Evolutionary conservation across 805 yeast genomes (phyloP), one percentile per base, ranked within the genome.

Genomic region (Cyberlindnera petersonii): DNA sequence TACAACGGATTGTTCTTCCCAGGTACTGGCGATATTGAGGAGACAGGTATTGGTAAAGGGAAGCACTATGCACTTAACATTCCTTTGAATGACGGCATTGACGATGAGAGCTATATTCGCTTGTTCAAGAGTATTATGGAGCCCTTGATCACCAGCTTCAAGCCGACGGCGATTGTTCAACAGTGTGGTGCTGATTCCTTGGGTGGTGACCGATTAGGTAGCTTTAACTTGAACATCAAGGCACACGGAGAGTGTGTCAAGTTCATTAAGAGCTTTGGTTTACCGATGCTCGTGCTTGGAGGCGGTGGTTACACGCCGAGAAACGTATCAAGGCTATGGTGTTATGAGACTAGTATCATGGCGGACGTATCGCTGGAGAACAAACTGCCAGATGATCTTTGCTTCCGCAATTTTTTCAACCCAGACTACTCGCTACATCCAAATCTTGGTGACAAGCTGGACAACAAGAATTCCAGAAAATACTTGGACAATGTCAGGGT

Each of bases 291-390:
- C 49, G 95, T 89, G 6, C 67, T 91, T 10, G 98, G 98, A 17
- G 98, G 98, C 37, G 98, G 98, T 44, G 98, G 98, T 15, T 91
- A 91, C 63, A 93, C 98, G 2, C 95, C 95, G 58, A 73, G 97
- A 55, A 91, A 91, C 57, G 98, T 91, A 11, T 82, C 94, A 27
- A 71, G 98, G 50, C 73, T 94, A 23, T 91, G 98, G 98, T 83
- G 96, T 52, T 88, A 83, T 60, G 98, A 91, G 63, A 91, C 98
- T 1, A 80, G 89, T 26, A 69, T 86, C 19, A 65, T 85, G 51
- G 84, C 80, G 39, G 86, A 84, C 54, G 82, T 64, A 6, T 69
- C 81, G 48, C 69, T 85, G 43, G 82, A 80, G 17, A 52, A 72
- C 6, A 76, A 73, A 47, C 62, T 77, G 21, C 84, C 84, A 1